Base-by-base conservation (phyloP, 2,329 filamentous ascomycete genomes). In the Beauveria asiatica region DNA sequence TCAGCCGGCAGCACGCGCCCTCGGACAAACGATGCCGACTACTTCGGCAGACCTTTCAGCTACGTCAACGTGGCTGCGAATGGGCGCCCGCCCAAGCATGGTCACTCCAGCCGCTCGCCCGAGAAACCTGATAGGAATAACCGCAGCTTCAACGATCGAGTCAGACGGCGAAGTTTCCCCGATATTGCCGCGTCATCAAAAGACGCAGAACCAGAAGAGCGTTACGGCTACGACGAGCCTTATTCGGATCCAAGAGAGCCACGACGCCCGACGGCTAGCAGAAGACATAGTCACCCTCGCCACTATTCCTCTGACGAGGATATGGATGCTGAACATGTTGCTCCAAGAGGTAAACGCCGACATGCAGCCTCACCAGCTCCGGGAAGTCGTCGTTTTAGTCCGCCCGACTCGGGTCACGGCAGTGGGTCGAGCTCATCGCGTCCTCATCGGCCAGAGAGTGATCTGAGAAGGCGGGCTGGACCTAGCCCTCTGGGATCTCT, bases 271-370 rank as follows among this genome's bases (percentile, higher is more conserved):
- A 48, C 63, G 1, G 70, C 70, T 21, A 65, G 68, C 19, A 75
- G 80, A 21, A 71, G 79, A 33, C 79, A 82, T 65, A 82, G 79
- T 64, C 80, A 82, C 57, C 78, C 79, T 0, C 73, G 76, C 33
- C 74, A 75, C 54, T 69, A 71, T 48, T 75, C 75, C 23, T 73
- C 75, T 1, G 77, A 76, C n/a, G 76, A 76, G 2, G 74, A 76
- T 4, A 30, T 52, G 1, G 76, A 77, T 19, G 65, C 66, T 23
- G 69, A 67, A 3, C 62, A 67, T 10, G 50, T 65, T 11, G 68
- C 66, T 41, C 66, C 70, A 2, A 65, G 65, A 21, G 57, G 65
- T 16, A 68, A 62, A 60, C 62, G 62, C 39, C 60, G 63, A 13
- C 57, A 57, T 3, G 66, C 62, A 23, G 42, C 44, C 21, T 58